Conservation (phyloP, 495 filamentous ascomycete genomes). For the Pyronema omphalodes region DNA sequence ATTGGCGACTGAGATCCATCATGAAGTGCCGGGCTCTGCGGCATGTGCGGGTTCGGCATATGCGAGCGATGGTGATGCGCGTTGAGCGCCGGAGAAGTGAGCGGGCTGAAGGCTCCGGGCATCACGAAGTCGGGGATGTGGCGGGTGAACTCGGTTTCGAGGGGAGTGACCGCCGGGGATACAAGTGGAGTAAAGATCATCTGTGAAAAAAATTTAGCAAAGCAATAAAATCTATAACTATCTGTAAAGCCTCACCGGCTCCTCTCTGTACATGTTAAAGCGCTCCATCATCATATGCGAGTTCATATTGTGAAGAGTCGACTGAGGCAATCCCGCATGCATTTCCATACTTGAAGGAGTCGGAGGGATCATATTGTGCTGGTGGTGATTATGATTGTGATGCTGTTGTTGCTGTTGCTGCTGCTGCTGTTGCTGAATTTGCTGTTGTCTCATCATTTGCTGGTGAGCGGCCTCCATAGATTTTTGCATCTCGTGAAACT, state of each 20-base stretch:
- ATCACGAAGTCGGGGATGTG: slow-evolving; percentile 58
- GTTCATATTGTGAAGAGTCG: slow-evolving; percentile 40
- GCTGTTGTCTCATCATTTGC: slow-evolving; percentile 26
- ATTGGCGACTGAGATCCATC: slow-evolving; percentile 25
- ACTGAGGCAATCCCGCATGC: slow-evolving; percentile 47
- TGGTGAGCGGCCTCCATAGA: slow-evolving; percentile 32
- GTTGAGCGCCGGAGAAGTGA: slow-evolving; percentile 73
- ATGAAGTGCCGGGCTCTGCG: slow-evolving; percentile 20
- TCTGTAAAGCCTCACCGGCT: slow-evolving; percentile 42
- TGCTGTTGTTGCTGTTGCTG: slow-evolving; percentile 25
- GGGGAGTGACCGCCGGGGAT: slow-evolving; percentile 82
- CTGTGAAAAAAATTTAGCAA: slow-evolving; percentile 25
- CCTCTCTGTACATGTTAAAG: slow-evolving; percentile 57
- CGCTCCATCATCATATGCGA: slow-evolving; percentile 49
- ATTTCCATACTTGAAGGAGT: slow-evolving; percentile 89
- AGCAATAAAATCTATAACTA: not conserved
- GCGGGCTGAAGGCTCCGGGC: slow-evolving; percentile 82
- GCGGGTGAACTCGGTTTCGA: slow-evolving; percentile 61
- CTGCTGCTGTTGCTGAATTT: slow-evolving; percentile 26
- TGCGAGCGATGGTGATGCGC: slow-evolving; percentile 21
- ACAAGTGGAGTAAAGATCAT: slow-evolving; percentile 87
- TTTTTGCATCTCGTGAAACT: slow-evolving; percentile 42
- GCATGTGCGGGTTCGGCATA: slow-evolving; percentile 19
- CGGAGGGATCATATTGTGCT: slow-evolving; percentile 57
- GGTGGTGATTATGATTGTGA: slow-evolving; percentile 23